Evolutionary conservation across 106 monocot genomes (phyloP), one percentile per base, ranked within the genome.

Genomic region (Dioscorea dumetorum): DNA sequence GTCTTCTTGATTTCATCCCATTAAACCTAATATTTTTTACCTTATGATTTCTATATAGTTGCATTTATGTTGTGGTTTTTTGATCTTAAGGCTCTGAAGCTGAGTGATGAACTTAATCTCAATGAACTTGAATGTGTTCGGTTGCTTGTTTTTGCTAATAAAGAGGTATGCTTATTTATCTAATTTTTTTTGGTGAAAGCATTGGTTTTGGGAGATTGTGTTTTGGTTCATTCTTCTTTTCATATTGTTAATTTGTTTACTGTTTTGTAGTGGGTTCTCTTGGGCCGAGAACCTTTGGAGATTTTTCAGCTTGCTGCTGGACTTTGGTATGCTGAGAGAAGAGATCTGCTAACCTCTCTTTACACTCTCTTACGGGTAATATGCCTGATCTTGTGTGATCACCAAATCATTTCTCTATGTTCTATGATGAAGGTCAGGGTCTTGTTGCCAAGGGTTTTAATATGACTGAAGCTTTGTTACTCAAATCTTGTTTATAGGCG

Each of bases 241-340:
- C 41, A 41, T 41, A 1, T 41, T 6, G 41, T 41, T 41, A 41
- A 41, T 41, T 0, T 24, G 14, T 23, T 48, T 19, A 71, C 35
- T 66, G 15, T 34, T 60, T 58, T 68, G 5, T 63, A 97, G 95
- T 97, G 95, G 97, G 68, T 74, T 70, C 62, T 97, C 34, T 78
- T 78, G 78, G 97, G 92, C 22, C 78, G 92, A 71, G 86, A 91
- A 73, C 86, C 84, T 58, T 64, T 97, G 66, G 92, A 97, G 73
- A 91, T 91, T 57, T 92, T 73, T 68, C 88, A 80, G 64, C 95
- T 97, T 67, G 86, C 95, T 67, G 84, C 84, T 35, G 91, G 95
- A 23, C 79, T 97, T 28, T 97, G 95, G 95, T 97, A 97, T 79
- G 85, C 80, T 58, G 91, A 97, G 61, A 88, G 95, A 77, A 86